Conservation (phyloP, 768 basidiomycete species). For the Tulasnella sp. region DNA sequence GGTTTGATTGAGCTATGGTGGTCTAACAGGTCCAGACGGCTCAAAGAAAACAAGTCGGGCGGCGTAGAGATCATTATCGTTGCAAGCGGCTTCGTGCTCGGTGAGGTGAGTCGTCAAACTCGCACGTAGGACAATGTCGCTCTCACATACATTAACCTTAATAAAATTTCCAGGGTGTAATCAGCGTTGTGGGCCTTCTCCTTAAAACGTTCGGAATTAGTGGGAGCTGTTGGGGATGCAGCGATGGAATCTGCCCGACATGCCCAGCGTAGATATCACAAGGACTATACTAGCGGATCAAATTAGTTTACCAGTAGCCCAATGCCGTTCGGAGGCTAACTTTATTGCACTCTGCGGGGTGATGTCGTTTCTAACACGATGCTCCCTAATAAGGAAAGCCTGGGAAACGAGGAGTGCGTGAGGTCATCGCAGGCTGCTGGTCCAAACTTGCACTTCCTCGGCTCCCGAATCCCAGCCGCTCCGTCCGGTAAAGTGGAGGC, state of each 20-base stretch:
- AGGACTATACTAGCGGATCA: not conserved
- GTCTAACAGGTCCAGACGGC: constrained; percentile 51
- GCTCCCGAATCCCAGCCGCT: not conserved
- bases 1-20: constrained; percentile 70
- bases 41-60: constrained; percentile 36
- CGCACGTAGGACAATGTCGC: not conserved
- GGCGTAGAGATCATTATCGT: constrained; percentile 82
- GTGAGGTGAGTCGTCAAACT: constrained; percentile 53
- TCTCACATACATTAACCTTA: not conserved
- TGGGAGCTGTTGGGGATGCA: constrained; percentile 85
- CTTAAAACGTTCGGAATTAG: constrained; percentile 75
- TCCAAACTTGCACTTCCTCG: constrained; percentile 16
- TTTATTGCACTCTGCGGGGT: not conserved
- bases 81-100: constrained; percentile 94
- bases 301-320: not conserved
- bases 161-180: constrained; percentile 56
- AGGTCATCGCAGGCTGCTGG: not conserved
- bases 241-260: constrained; percentile 32
- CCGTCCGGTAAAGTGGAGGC: constrained; percentile 2
- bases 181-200: constrained; percentile 77
- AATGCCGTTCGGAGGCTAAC: not conserved
- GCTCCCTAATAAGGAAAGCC: not conserved
- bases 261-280: constrained; percentile 24
- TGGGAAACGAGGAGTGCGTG: not conserved
- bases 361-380: not conserved